A percentile compares a stretch with the other conserved stretches of the same genome.
phyloP scores from a whole-genome alignment of 352 stramenopile species.

The Globisporangium orthogonon region DNA sequence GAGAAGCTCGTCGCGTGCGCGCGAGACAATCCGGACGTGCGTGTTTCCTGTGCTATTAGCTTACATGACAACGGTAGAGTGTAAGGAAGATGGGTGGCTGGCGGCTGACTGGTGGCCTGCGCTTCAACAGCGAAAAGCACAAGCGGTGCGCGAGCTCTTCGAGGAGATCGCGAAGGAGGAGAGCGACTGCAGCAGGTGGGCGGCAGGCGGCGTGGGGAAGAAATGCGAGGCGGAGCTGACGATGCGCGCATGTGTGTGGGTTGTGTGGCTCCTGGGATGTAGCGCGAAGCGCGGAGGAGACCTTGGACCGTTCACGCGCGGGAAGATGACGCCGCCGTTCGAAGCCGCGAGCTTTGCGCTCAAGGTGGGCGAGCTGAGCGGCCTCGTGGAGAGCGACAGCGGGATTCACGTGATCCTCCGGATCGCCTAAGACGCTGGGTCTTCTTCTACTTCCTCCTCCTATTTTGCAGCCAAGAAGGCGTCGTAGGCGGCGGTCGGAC shows the following conservation, averaged over 20 bases:
- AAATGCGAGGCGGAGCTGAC: too few species aligned
- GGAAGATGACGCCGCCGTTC: constrained; percentile 92
- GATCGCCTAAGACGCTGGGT: constrained; percentile 33
- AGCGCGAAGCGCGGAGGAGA: constrained; percentile 90
- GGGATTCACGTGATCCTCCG: constrained; percentile 97
- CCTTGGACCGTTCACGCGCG: constrained; percentile 81
- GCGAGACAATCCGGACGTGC: constrained; percentile 60
- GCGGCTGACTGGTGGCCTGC: neutral
- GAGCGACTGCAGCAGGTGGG: constrained; percentile 84
- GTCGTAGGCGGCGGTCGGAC: neutral
- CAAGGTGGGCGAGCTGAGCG: constrained; percentile 90
- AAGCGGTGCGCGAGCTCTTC: constrained; percentile 66
- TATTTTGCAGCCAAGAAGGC: constrained; percentile 2
- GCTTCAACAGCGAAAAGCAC: constrained; percentile 5
- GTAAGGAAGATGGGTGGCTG: too few species aligned
- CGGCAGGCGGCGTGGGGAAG: too few species aligned
- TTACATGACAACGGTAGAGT: neutral
- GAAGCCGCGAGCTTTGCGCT: constrained; percentile 90
- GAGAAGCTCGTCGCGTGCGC: constrained; percentile 70
- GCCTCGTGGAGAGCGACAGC: constrained; percentile 94
- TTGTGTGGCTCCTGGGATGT: neutral
- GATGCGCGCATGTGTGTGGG: neutral
- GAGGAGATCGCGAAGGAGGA: constrained; percentile 84
- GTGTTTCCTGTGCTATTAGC: constrained; percentile 4
- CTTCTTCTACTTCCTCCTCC: neutral